Evolutionary conservation across 345 rosid genomes (phyloP).

Genomic region (Fremontodendron californicum): DNA sequence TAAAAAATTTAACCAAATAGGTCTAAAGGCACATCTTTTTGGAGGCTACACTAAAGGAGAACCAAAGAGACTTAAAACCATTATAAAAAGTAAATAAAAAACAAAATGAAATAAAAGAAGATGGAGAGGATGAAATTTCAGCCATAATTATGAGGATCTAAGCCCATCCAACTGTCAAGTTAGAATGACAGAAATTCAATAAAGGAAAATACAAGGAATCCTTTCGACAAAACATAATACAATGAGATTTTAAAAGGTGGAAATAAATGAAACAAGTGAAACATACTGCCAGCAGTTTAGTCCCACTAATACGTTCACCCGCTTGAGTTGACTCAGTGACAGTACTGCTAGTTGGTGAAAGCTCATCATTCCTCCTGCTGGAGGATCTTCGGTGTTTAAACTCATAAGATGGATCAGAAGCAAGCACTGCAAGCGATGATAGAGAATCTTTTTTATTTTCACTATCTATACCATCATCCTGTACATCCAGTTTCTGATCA

Average conservation of each 20-base stretch:
- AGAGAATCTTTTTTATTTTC: conserved; percentile 50
- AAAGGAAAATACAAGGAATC: not conserved
- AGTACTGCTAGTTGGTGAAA: conserved; percentile 59
- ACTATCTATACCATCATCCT: conserved; percentile 51
- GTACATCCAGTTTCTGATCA: conserved; percentile 51
- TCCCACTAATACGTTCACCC: conserved; percentile 48
- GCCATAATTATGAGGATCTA: not conserved
- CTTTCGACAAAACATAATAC: not conserved
- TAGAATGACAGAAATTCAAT: not conserved
- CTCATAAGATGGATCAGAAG: conserved; percentile 52
- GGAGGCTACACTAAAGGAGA: too few species aligned
- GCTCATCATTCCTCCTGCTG: conserved; percentile 77
- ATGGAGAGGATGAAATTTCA: not conserved
- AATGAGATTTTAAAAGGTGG: not conserved
- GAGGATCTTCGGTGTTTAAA: conserved; percentile 62
- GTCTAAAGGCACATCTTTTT: not conserved
- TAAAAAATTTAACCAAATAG: not conserved
- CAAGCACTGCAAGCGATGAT: conserved; percentile 43
- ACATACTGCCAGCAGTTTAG: conserved; percentile 44
- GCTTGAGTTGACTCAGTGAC: conserved; percentile 67
- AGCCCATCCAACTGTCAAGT: not conserved
- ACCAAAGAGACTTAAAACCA: not conserved
- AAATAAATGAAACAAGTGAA: conserved; percentile 7
- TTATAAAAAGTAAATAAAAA: not conserved
- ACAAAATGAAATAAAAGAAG: not conserved